phyloP scores from a whole-genome alignment of 108 stramenopile species.

The Pseudonitzschia multiseries region DNA sequence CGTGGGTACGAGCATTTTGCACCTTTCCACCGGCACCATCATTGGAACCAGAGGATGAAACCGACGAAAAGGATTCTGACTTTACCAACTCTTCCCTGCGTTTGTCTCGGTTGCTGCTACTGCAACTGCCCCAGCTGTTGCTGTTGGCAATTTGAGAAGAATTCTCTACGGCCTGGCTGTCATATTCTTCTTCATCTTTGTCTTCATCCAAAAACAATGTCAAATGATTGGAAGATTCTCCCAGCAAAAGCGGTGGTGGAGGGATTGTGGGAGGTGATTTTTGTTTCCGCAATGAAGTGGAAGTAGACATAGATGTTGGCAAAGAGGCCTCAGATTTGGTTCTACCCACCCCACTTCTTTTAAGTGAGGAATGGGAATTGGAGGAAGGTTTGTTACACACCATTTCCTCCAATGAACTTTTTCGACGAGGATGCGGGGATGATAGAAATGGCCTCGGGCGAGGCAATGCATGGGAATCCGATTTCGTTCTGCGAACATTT shows the following conservation, averaged over 20 bases:
- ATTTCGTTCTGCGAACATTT: background rate
- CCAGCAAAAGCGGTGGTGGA: background rate
- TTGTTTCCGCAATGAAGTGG: background rate
- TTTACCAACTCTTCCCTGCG: background rate
- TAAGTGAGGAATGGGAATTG: background rate
- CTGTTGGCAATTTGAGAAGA: background rate
- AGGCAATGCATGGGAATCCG: background rate
- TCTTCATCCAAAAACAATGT: background rate
- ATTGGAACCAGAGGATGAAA: background rate
- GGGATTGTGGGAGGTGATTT: background rate
- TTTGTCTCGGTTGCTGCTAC: background rate
- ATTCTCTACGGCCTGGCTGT: background rate
- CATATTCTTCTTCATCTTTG: background rate
- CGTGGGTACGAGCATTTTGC: slow-evolving; percentile 1
- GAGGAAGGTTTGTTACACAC: background rate
- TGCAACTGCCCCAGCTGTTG: background rate
- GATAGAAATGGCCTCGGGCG: background rate
- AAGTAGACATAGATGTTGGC: background rate
- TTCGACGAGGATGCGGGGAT: background rate
- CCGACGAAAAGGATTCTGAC: background rate
- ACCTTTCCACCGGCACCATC: slow-evolving; percentile 9
- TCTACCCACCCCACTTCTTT: background rate
- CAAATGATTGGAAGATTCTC: background rate
- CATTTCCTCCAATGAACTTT: background rate
- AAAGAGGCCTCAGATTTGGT: background rate